These are phyloP conservation scores for Cercospora brassicicola DNA, from an alignment of 2,329 filamentous ascomycete genomes.

Conservation along the genomic window DNA sequence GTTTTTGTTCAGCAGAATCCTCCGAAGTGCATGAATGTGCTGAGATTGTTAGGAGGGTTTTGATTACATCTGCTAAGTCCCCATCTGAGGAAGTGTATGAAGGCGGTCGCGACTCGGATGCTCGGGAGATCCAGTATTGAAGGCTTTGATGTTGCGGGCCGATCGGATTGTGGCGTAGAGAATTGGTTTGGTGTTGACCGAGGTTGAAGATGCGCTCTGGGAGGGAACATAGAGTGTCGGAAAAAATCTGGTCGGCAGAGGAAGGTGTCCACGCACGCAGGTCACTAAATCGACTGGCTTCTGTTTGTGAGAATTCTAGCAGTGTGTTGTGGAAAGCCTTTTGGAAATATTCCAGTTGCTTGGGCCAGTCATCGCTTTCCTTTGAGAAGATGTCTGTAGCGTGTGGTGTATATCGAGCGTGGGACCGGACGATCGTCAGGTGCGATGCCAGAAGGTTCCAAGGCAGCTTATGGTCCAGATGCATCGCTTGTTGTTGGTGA, in stretches of 20 bases:
- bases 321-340: not conserved
- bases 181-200: not conserved
- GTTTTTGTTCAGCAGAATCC: not conserved
- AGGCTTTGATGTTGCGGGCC: not conserved
- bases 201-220: not conserved
- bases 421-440: not conserved
- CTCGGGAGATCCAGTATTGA: not conserved
- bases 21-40: not conserved
- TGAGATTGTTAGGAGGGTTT: not conserved
- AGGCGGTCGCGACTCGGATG: not conserved
- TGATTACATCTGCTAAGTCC: not conserved
- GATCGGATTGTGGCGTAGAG: not conserved
- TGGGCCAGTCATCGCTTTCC: not conserved
- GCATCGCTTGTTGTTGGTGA: not conserved
- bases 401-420: not conserved
- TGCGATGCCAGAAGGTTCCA: not conserved
- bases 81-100: not conserved
- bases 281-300: not conserved
- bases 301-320: not conserved
- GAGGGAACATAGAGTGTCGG: not conserved
- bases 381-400: not conserved
- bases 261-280: not conserved
- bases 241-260: not conserved
- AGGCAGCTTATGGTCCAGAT: not conserved
- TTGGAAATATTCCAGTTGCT: not conserved